Base-by-base conservation (phyloP, 2,329 filamentous ascomycete species). In the Helotiales sp. region DNA sequence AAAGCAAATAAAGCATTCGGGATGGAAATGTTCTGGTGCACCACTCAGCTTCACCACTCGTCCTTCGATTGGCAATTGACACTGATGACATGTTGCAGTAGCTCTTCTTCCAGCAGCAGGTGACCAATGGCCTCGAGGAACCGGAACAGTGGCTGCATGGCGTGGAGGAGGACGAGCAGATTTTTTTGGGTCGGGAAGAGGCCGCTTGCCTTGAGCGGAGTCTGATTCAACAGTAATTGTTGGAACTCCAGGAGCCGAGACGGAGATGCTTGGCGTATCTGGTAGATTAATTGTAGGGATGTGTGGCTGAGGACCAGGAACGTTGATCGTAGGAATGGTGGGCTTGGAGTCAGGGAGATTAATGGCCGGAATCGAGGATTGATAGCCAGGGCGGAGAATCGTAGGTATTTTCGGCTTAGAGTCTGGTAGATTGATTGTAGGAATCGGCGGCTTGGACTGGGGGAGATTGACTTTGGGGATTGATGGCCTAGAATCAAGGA, bases 1-100 rank as follows among this genome's bases (percentile, higher is more conserved):
- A 72, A 91, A 89, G 77, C 95, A 99, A 42, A 84, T 82, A 77
- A 99, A 98, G 74, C 95, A 99, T 63, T 92, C 85, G 0, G 95
- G 93, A 67, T 99, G 95, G 72, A 98, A 98, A 19, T 93, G 89
- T 67, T 86, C 82, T 3, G 75, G 69, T 36, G 83, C 80, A 25
- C 91, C 91, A 1, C 86, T 87, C 6, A 96, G 85, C 4, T 89
- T 90, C 22, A 98, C 89, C 63, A 96, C 93, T 57, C 93, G 90
- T 2, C 95, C 95, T 57, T 95, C 86, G 65, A 99, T 98, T 0
- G 91, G 87, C 19, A 89, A 80, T 9, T 86, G 82, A 70, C 95
- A 99, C 67, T 93, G 87, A 50, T 92, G 89, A 70, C 95, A 99
- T 46, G 87, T 82, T 7, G 91, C 90, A 6, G 88, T 88, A 55